phyloP scores from a whole-genome alignment of 371 early-diverging fungal genomes.

The Syncephalastrum sp. region DNA sequence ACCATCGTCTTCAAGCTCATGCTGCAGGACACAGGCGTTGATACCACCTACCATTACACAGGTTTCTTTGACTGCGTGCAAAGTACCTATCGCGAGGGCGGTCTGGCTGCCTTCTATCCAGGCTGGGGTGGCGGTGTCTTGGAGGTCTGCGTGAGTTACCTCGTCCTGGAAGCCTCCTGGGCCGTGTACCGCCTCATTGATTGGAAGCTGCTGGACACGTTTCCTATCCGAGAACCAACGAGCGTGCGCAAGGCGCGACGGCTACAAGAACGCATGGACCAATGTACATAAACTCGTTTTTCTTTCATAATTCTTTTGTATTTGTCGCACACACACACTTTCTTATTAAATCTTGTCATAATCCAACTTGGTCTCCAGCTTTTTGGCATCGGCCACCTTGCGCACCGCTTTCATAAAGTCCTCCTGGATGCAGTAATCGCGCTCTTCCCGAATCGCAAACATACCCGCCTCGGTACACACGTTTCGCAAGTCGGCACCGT shows the following conservation, averaged over 20 bases:
- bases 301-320: too few relatives aligned
- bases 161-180: conserved; percentile 47
- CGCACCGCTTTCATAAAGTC: conserved; percentile 99
- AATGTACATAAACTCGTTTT: neutral
- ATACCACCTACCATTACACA: conserved; percentile 33
- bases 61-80: conserved; percentile 52
- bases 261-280: conserved; percentile 11
- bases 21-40: conserved; percentile 50
- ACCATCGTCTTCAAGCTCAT: conserved; percentile 54
- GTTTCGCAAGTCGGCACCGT: conserved; percentile 99
- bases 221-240: conserved; percentile 10
- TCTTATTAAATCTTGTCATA: conserved; percentile 79
- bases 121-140: conserved; percentile 43
- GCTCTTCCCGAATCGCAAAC: conserved; percentile 99
- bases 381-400: conserved; percentile 98
- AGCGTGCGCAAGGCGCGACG: conserved; percentile 9
- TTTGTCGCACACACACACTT: too few relatives aligned
- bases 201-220: conserved; percentile 21
- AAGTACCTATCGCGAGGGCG: conserved; percentile 33
- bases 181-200: conserved; percentile 25
- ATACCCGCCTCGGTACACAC: conserved; percentile 99
- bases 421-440: conserved; percentile 97
- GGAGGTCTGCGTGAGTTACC: conserved; percentile 36
- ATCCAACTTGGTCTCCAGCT: conserved; percentile 98
- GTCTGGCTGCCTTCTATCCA: conserved; percentile 42